A percentile compares a stretch with the other conserved stretches of the same genome.
These are phyloP conservation scores for Puccinia novopanici DNA, from an alignment of 1,284 basidiomycete genomes.

Conservation along the genomic window DNA sequence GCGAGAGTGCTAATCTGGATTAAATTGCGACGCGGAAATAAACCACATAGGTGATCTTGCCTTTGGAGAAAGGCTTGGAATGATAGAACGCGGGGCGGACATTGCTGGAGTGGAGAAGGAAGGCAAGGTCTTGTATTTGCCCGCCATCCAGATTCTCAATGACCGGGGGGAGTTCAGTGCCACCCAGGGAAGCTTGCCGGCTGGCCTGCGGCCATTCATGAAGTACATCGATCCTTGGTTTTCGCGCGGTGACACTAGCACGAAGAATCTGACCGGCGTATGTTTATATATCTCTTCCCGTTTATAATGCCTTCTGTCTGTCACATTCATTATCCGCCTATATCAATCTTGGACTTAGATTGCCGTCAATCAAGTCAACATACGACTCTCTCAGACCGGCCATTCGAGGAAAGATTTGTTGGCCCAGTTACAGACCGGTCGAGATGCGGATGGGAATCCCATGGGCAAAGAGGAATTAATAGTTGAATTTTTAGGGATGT, in stretches of 20 bases:
- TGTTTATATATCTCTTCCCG: constrained; percentile 32
- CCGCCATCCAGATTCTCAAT: constrained; percentile 83
- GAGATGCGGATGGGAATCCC: constrained; percentile 74
- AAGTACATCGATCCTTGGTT: constrained; percentile 69
- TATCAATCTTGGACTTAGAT: constrained; percentile 59
- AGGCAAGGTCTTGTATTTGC: constrained; percentile 66
- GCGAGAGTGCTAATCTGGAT: not conserved
- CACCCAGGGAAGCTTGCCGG: constrained; percentile 76
- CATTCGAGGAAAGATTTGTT: constrained; percentile 72
- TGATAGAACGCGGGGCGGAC: constrained; percentile 76
- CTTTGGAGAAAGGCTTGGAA: constrained; percentile 84
- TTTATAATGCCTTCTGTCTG: not conserved
- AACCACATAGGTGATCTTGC: constrained; percentile 61
- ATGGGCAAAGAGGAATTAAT: constrained; percentile 80
- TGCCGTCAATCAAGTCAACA: constrained; percentile 77
- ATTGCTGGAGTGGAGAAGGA: constrained; percentile 68
- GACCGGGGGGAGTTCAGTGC: constrained; percentile 84
- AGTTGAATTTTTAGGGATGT: constrained; percentile 66
- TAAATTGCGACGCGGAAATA: constrained; percentile 51
- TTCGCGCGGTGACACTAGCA: constrained; percentile 69
- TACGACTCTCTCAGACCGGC: constrained; percentile 68
- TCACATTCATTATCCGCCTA: not conserved
- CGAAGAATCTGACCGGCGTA: constrained; percentile 71
- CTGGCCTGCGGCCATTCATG: constrained; percentile 63
- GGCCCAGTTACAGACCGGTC: constrained; percentile 73